phyloP scores from a whole-genome alignment of 2,329 filamentous ascomycete species.

The Arthrobotrys megalospora region DNA sequence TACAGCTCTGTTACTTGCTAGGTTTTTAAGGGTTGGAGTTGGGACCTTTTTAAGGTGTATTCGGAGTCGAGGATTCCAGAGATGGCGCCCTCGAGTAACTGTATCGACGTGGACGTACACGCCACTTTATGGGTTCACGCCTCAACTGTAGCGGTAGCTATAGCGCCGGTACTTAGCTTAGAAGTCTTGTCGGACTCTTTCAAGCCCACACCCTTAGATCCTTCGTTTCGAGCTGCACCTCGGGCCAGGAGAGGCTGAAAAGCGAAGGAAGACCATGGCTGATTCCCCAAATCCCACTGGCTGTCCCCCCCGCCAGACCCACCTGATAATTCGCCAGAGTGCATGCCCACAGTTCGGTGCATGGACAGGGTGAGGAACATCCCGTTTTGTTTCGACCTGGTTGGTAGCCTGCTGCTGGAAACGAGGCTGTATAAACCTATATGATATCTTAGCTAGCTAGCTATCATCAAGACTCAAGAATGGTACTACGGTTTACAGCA shows the following conservation, averaged over 20 bases:
- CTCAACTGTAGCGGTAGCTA: constrained; percentile 43
- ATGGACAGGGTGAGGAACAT: constrained; percentile 22
- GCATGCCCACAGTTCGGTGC: background rate
- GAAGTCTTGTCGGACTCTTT: constrained; percentile 2
- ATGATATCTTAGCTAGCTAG: too few species aligned
- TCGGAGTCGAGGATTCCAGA: too few species aligned
- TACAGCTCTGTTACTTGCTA: too few species aligned
- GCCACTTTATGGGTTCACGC: constrained; percentile 1
- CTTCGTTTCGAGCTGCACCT: constrained; percentile 40
- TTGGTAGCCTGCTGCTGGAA: constrained; percentile 35
- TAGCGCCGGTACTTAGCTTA: constrained; percentile 8
- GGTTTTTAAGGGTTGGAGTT: too few species aligned
- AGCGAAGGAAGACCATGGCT: constrained; percentile 35
- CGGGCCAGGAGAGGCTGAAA: constrained; percentile 47
- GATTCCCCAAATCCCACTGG: constrained; percentile 35
- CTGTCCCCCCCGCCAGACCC: constrained; percentile 3
- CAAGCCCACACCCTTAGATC: constrained; percentile 25
- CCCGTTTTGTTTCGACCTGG: constrained; percentile 7
- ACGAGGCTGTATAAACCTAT: constrained; percentile 48
- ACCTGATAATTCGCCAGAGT: constrained; percentile 8
- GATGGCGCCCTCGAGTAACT: background rate
- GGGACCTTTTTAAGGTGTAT: too few species aligned
- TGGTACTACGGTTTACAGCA: too few species aligned
- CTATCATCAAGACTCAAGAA: background rate
- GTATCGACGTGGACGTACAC: background rate